Percentiles rank a stretch among this genome's conserved stretches.
phyloP scores from a whole-genome alignment of 2,329 filamentous ascomycete genomes.

The Neofusicoccum kwambonambiense region DNA sequence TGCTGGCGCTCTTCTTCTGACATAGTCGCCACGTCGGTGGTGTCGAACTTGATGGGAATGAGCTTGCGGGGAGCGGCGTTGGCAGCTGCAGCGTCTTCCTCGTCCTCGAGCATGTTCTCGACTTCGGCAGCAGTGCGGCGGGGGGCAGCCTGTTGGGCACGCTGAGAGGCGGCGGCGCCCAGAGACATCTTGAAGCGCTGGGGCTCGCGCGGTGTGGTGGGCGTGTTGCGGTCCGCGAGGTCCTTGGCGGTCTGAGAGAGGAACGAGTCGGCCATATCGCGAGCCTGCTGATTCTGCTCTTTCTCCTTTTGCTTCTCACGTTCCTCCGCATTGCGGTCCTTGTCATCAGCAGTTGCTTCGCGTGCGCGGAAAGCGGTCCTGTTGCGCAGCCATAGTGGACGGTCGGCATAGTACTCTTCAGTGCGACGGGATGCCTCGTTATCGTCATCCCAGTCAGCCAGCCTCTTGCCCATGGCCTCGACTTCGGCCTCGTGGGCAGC shows the following conservation, averaged over 20 bases:
- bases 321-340: slow-evolving; percentile 75
- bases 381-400: slow-evolving; percentile 79
- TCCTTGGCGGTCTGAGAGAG: slow-evolving; percentile 80
- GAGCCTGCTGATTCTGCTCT: slow-evolving; percentile 73
- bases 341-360: slow-evolving; percentile 76
- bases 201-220: slow-evolving; percentile 54
- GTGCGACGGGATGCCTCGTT: slow-evolving; percentile 69
- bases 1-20: slow-evolving; percentile 84
- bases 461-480: slow-evolving; percentile 67
- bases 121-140: slow-evolving; percentile 88
- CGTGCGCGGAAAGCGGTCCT: slow-evolving; percentile 70
- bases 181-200: slow-evolving; percentile 91
- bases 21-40: slow-evolving; percentile 50
- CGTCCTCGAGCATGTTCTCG: slow-evolving; percentile 90
- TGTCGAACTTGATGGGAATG: slow-evolving; percentile 47
- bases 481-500: slow-evolving; percentile 63
- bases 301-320: slow-evolving; percentile 69
- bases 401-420: slow-evolving; percentile 84
- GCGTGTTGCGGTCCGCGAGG: slow-evolving; percentile 49
- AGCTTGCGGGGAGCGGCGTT: slow-evolving; percentile 69
- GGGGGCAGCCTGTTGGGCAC: slow-evolving; percentile 56
- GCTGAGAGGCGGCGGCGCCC: slow-evolving; percentile 80
- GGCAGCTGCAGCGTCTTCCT: slow-evolving; percentile 68
- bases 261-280: slow-evolving; percentile 87
- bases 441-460: slow-evolving; percentile 87